Conservation (phyloP, 164 flowering plant species). For the Macadamia integrifolia region DNA sequence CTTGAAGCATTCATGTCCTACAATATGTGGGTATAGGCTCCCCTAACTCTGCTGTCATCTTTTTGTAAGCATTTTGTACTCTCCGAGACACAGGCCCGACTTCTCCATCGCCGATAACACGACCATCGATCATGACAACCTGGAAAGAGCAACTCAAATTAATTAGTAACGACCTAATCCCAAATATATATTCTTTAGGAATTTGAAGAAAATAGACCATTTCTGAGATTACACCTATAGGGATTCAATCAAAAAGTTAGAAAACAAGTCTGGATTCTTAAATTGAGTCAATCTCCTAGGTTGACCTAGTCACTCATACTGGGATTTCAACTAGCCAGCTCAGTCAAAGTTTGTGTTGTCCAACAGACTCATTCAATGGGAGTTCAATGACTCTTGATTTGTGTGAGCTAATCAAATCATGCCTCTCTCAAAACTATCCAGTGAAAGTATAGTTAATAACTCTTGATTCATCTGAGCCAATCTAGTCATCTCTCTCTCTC, state of each 20-base stretch:
- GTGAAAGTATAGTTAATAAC: no score
- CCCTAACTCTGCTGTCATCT: conserved; percentile 55
- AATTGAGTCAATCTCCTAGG: neutral
- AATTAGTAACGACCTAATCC: neutral
- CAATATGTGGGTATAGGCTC: conserved; percentile 59
- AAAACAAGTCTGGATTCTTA: neutral
- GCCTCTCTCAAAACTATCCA: no score
- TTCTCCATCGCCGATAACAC: conserved; percentile 69
- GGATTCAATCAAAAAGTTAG: no score
- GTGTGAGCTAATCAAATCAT: no score
- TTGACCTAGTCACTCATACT: neutral
- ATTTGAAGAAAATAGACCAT: no score
- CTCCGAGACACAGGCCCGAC: conserved; percentile 78
- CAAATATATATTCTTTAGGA: no score
- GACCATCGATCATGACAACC: conserved; percentile 86
- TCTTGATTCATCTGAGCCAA: no score
- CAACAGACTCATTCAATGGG: neutral
- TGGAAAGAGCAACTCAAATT: conserved; percentile 15
- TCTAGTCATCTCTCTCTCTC: no score
- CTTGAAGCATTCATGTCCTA: conserved; percentile 1
- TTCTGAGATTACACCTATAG: no score
- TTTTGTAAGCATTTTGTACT: conserved; percentile 62
- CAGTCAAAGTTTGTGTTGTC: no score
- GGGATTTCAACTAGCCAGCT: neutral
- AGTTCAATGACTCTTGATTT: neutral